Evolutionary conservation across 2,329 filamentous ascomycete genomes (phyloP).

Genomic region (Hypoxylon sp.): DNA sequence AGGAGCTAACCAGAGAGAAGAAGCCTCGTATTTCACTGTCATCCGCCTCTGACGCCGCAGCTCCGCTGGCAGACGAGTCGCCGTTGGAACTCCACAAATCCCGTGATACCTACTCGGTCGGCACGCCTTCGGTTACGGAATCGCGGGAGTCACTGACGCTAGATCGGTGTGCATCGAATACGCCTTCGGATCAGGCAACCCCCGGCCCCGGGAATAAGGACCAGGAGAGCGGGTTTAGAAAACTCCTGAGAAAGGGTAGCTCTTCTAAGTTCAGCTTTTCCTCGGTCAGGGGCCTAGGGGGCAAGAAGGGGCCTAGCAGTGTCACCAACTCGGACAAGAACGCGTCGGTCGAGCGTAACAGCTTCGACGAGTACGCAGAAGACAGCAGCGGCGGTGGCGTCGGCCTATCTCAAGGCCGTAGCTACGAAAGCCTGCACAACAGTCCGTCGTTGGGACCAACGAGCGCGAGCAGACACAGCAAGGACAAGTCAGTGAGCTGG

Average conservation of each 20-base stretch:
- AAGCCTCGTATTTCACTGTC: constrained; percentile 51
- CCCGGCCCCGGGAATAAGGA: constrained; percentile 55
- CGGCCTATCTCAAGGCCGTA: constrained; percentile 52
- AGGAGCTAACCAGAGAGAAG: constrained; percentile 51
- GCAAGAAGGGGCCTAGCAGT: constrained; percentile 67
- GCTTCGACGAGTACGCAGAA: constrained; percentile 64
- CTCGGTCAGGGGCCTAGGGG: constrained; percentile 55
- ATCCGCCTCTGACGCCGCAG: constrained; percentile 50
- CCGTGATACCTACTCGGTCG: constrained; percentile 63
- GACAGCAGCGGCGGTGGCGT: constrained; percentile 42
- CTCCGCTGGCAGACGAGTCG: constrained; percentile 55
- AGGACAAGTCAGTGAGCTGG: constrained; percentile 59
- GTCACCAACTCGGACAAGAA: constrained; percentile 66
- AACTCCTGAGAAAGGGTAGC: constrained; percentile 71
- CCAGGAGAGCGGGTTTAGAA: constrained; percentile 64
- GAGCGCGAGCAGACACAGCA: constrained; percentile 51
- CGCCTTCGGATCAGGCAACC: constrained; percentile 60
- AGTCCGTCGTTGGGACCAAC: constrained; percentile 64
- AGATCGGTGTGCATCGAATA: constrained; percentile 64
- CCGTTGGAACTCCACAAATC: constrained; percentile 63
- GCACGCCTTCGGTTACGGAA: constrained; percentile 67
- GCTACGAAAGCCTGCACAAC: constrained; percentile 64
- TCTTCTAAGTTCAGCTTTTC: constrained; percentile 71
- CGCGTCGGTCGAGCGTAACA: constrained; percentile 62
- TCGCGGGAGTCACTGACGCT: constrained; percentile 66